Base-by-base conservation (phyloP, 2,329 filamentous ascomycete species). In the Botryosphaeria dothidea region DNA sequence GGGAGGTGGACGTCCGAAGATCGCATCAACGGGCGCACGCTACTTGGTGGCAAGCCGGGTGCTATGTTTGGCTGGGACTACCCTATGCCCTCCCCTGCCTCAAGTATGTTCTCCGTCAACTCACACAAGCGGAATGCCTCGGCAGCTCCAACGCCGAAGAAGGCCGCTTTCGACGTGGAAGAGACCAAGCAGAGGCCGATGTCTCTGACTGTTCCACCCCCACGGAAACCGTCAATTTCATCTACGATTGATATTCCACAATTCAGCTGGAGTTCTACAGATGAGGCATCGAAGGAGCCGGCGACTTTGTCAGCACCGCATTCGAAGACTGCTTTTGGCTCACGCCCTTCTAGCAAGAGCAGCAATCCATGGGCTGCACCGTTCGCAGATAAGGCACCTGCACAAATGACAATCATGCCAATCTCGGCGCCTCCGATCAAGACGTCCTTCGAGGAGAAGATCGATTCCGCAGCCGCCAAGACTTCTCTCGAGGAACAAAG, bases 31-130 rank as follows among this genome's bases (percentile, higher is more conserved):
- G 77, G 76, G 13, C 73, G 72, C 13, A 54, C 52, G 3, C 41
- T 63, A 4, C 62, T 68, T 13, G 68, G 66, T 34, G 75, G 75
- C 41, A 72, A 72, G 17, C 71, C 71, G 6, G 70, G 72, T 31
- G 75, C 74, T 1, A 74, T 71, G 2, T 79, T 79, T 52, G 76
- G 75, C 48, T 79, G 77, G 77, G 77, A 78, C 54, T 70, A 72
- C 4, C 61, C 71, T 19, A 48, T 43, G 23, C 25, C 23, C 6
- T 57, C 64, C 31, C 64, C 48, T 15, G 54, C 64, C n/a, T 60
- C 64, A 25, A 63, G 48, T 4, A 34, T 56, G 6, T 46, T 63
- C 27, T 58, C 62, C n/a, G 25, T 54, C 27, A 43, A 54, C 4
- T 54, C 38, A 3, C 64, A 65, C 46, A 65, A 57, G 56, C 36